phyloP scores from a whole-genome alignment of 2,329 filamentous ascomycete species.

The Diaporthe amygdali region DNA sequence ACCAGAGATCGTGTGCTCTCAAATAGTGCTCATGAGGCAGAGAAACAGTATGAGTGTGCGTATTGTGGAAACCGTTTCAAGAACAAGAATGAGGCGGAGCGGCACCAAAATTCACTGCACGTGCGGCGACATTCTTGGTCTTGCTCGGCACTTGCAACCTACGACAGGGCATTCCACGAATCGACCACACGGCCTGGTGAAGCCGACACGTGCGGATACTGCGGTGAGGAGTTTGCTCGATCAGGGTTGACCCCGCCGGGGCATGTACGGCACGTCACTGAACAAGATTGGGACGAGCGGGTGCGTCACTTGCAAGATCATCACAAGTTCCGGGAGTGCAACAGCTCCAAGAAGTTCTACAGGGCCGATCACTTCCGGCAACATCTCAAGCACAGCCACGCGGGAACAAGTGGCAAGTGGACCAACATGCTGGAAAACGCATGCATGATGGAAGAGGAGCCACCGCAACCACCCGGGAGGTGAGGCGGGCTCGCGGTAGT shows the following conservation, averaged over 20 bases:
- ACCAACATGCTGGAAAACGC: slow-evolving; percentile 97
- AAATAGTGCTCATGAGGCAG: slow-evolving; percentile 80
- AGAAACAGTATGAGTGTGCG: slow-evolving; percentile 94
- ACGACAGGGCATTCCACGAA: slow-evolving; percentile 84
- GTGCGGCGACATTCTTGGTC: slow-evolving; percentile 95
- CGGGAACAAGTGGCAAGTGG: slow-evolving; percentile 96
- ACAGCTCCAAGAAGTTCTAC: slow-evolving; percentile 98
- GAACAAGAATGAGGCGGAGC: slow-evolving; percentile 97
- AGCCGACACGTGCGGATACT: slow-evolving; percentile 90
- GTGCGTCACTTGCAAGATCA: slow-evolving; percentile 86
- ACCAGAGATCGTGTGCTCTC: slow-evolving; percentile 16
- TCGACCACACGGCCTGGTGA: slow-evolving; percentile 71
- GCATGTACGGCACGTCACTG: slow-evolving; percentile 62
- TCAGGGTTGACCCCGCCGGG: slow-evolving; percentile 45
- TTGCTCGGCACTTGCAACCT: slow-evolving; percentile 82
- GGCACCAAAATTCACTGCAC: slow-evolving; percentile 94
- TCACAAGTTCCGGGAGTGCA: slow-evolving; percentile 98
- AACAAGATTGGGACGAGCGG: slow-evolving; percentile 86
- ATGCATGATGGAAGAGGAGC: slow-evolving; percentile 91
- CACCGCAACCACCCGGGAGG: slow-evolving; percentile 48
- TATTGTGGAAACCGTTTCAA: slow-evolving; percentile 97
- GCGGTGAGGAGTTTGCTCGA: slow-evolving; percentile 83
- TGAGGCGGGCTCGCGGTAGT: slow-evolving; percentile 4
- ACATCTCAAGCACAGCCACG: slow-evolving; percentile 97
- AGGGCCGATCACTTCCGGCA: slow-evolving; percentile 97